Conservation (phyloP, 139 green algal species). For the Picochlorum sp. region DNA sequence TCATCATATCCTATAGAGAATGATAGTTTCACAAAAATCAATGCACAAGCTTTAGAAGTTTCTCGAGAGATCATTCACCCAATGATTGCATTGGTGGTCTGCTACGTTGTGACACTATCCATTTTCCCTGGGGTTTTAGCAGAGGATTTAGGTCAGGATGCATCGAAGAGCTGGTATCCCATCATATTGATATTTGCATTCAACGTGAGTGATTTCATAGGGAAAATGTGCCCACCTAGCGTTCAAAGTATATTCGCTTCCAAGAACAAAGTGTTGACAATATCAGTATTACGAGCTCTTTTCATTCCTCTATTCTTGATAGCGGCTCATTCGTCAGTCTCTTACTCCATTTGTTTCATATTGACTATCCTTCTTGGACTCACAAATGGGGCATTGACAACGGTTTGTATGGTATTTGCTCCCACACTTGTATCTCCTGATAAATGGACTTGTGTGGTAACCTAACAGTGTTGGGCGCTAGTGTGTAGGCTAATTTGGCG, state of each 20-base stretch:
- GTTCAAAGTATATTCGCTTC: neutral
- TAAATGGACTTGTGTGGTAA: constrained; percentile 41
- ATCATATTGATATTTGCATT: constrained; percentile 68
- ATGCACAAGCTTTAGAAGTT: neutral
- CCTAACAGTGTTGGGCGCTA: constrained; percentile 69
- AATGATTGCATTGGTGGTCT: neutral
- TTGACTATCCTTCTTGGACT: constrained; percentile 38
- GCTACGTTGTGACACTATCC: constrained; percentile 62
- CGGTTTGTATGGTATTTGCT: constrained; percentile 37
- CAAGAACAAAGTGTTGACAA: neutral
- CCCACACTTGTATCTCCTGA: neutral
- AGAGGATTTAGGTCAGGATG: constrained; percentile 60
- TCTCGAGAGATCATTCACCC: neutral
- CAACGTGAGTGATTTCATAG: constrained; percentile 61
- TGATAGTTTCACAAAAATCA: too few species aligned
- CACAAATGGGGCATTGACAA: constrained; percentile 58
- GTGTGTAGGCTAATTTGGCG: constrained; percentile 67
- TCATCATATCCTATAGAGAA: too few species aligned
- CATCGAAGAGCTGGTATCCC: constrained; percentile 76
- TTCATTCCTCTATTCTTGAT: constrained; percentile 51
- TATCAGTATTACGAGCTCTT: constrained; percentile 21
- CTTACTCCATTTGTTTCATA: constrained; percentile 13
- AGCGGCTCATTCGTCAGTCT: constrained; percentile 4
- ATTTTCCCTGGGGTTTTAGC: constrained; percentile 87
- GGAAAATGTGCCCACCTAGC: constrained; percentile 45